Base-by-base conservation (phyloP, 371 early-diverging fungal genomes). In the Mortierella sp. region DNA sequence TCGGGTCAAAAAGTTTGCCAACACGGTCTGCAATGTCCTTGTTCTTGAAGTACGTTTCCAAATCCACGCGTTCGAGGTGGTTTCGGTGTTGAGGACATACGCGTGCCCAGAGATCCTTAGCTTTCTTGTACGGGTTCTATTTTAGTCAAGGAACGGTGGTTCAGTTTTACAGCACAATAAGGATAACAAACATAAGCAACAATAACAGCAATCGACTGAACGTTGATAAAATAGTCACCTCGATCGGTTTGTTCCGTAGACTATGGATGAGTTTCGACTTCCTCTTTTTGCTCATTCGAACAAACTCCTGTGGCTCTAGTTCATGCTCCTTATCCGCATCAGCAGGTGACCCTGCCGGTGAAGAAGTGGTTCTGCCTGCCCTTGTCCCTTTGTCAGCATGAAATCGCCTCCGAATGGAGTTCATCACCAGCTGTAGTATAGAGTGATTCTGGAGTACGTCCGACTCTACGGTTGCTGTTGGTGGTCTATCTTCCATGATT, bases 51-150 rank as follows among this genome's bases (percentile, higher is more conserved):
- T 58, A 53, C 21, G 41, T 55, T 28, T 72, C 66, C 41, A 72
- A 46, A 53, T 72, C 72, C 1, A 43, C 41, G 23, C 66, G 60
- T 28, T 61, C 62, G 6, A 72, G 57, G 17, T 57, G 60, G 31
- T 66, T 60, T 23, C 62, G 56, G 31, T 72, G 66, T 21, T 32
- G 56, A 6, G 66, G 72, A 54, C 72, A 72, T n/a, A 72, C 57
- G 5, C 66, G 48, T 4, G 30, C 32, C 72, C 72, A 72, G 14
- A 72, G 44, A n/a, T 72, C 62, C 24, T 65, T 65, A 41, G 72
- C 72, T 32, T 61, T 72, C 34, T 72, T 72, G 54, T 72, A 57
- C 7, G 72, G 72, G 17, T 66, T 72, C 72, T 72, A 53, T 32
- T 14, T 24, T 27, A 19, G 14, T 27, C 7, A 15, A 42, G 0